phyloP scores from a whole-genome alignment of 768 basidiomycete genomes.

The Mycena venus region DNA sequence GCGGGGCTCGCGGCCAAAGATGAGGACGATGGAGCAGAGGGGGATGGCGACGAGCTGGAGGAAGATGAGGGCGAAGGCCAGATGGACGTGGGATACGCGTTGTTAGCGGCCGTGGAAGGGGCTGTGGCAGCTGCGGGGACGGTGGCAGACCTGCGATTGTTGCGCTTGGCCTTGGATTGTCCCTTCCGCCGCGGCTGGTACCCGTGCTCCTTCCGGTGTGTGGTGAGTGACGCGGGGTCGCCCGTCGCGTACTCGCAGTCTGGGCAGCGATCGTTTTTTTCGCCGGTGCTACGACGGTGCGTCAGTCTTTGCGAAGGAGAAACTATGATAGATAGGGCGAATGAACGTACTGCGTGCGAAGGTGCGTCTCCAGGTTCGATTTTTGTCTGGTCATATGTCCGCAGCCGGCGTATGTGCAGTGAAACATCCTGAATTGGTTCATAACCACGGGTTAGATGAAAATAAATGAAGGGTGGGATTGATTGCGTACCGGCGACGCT shows the following conservation, averaged over 20 bases:
- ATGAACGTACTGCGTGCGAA: neutral
- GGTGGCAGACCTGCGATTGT: no score
- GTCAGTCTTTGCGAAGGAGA: neutral
- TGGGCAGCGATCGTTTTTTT: neutral
- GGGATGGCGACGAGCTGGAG: neutral
- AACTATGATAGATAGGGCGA: neutral
- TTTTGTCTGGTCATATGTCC: neutral
- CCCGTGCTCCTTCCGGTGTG: constrained; percentile 9
- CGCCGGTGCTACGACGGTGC: neutral
- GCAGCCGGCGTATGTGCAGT: neutral
- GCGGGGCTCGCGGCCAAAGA: neutral
- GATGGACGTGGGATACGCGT: no score
- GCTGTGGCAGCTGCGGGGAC: no score
- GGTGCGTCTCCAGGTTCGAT: neutral
- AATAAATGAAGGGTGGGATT: neutral
- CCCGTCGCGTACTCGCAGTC: neutral
- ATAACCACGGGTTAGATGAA: no score
- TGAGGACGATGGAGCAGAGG: neutral
- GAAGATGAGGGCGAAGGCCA: no score
- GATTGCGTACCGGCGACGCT: neutral
- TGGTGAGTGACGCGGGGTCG: constrained; percentile 23
- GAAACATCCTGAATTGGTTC: neutral
- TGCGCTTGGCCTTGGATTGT: no score
- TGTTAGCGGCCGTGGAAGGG: no score
- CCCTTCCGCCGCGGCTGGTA: no score